Percentiles rank a stretch among this genome's conserved stretches.
phyloP scores from a whole-genome alignment of 2,329 filamentous ascomycete species.

The Cryoendolithus antarcticus region DNA sequence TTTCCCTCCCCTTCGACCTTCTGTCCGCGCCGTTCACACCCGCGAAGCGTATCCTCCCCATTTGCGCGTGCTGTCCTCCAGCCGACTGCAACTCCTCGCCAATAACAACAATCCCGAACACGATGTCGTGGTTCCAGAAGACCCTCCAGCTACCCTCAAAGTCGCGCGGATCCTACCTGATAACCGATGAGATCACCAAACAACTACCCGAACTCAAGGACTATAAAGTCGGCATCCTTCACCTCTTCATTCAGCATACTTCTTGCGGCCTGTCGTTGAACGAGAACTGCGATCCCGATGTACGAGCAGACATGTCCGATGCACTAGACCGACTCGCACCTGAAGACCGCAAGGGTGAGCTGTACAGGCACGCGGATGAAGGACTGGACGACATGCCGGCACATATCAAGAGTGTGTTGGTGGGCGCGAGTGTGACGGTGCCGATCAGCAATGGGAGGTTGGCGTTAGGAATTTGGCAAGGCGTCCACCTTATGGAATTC shows the following conservation, averaged over 20 bases:
- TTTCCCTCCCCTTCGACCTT: constrained; percentile 21
- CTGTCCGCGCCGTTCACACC: constrained; percentile 20
- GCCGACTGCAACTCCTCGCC: constrained; percentile 17
- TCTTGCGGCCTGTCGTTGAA: constrained; percentile 83
- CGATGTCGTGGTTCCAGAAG: constrained; percentile 68
- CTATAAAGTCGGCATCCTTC: constrained; percentile 76
- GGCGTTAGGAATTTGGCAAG: constrained; percentile 66
- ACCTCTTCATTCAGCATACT: constrained; percentile 93
- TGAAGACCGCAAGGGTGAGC: constrained; percentile 49
- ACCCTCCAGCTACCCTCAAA: constrained; percentile 65
- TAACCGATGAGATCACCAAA: constrained; percentile 62
- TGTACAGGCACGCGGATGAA: constrained; percentile 82
- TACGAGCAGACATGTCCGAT: constrained; percentile 88
- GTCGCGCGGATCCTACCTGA: constrained; percentile 74
- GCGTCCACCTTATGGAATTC: constrained; percentile 94
- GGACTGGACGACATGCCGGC: constrained; percentile 93
- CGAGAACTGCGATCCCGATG: constrained; percentile 79
- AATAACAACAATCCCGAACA: constrained; percentile 11
- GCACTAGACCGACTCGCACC: constrained; percentile 83
- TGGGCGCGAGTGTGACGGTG: constrained; percentile 81
- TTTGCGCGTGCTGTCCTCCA: constrained; percentile 23
- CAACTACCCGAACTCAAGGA: constrained; percentile 65
- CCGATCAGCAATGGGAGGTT: constrained; percentile 80
- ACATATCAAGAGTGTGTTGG: constrained; percentile 81
- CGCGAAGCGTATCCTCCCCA: constrained; percentile 14